Evolutionary conservation across 495 filamentous ascomycete genomes (phyloP), one percentile per base, ranked within the genome.

Genomic region (Penicillium bovifimosum): DNA sequence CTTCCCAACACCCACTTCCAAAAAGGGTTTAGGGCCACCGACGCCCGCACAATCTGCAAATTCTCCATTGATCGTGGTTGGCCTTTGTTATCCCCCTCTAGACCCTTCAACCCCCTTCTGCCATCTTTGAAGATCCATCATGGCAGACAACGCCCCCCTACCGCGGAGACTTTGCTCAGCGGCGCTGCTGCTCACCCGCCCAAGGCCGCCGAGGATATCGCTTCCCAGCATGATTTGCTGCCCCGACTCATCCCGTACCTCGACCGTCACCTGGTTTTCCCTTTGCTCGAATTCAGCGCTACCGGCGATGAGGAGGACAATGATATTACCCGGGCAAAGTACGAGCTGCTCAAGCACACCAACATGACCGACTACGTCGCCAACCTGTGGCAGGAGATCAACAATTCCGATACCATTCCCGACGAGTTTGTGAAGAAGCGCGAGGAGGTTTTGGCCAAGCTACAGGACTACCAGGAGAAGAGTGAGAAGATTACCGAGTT

Each of bases 291-390:
- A 75, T 95, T 93, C 77, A 81, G 82, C 61, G 71, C 68, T 55
- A 71, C 68, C 47, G 71, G 61, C 56, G 81, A 83, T 69, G 80
- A 80, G 60, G 77, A 80, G 50, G 74, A 85, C 31, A 74, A 78
- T 46, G 85, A 90, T 62, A 85, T 91, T 59, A 83, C 80, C 27
- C 82, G 86, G 64, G 83, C 88, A 63, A 95, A 95, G 68, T 96
- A 90, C 68, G 84, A 90, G 69, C 81, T 98, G 27, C 82, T 96
- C 50, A 92, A 95, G 79, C 82, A 86, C 68, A 96, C 93, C 50
- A 95, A 97, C 77, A 98, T 98, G 93, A 90, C 84, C 60, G 93
- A 97, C 71, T 98, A 95, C 68, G 88, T 96, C 35, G 89, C 90
- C 57, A 84, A 84, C 55, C 76, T 98, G 61, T 88, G 95, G 76